Evolutionary conservation across 805 yeast genomes (phyloP).

Genomic region (Metschnikowia continentalis): DNA sequence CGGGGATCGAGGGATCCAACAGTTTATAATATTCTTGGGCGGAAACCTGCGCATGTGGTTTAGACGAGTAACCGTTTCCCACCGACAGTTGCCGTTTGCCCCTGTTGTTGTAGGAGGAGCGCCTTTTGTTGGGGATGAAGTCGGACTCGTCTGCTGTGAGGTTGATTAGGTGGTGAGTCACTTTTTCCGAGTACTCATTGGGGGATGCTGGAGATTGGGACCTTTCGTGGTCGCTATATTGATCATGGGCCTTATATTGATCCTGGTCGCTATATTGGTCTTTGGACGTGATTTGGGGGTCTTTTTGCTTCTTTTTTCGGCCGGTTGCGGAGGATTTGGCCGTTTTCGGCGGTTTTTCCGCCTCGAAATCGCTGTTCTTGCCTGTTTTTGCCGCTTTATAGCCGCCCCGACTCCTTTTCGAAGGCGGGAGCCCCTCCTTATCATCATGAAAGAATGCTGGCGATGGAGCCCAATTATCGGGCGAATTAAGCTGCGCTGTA

Average conservation of each 20-base stretch:
- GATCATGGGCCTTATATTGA: no score
- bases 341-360: neutral
- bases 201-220: neutral
- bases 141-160: slow-evolving; percentile 16
- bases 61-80: slow-evolving; percentile 66
- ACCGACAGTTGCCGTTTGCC: slow-evolving; percentile 73
- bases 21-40: slow-evolving; percentile 55
- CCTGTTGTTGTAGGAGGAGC: slow-evolving; percentile 49
- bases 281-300: neutral
- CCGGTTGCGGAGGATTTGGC: neutral
- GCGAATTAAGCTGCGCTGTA: slow-evolving; percentile 10
- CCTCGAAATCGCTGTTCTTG: neutral
- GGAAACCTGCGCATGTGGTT: slow-evolving; percentile 61
- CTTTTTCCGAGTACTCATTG: slow-evolving; percentile 24
- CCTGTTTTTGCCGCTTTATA: neutral
- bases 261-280: no score
- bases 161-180: slow-evolving; percentile 24
- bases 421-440: neutral
- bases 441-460: slow-evolving; percentile 1
- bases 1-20: slow-evolving; percentile 58
- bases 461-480: slow-evolving; percentile 3
- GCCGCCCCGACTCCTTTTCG: neutral
- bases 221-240: no score
- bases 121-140: slow-evolving; percentile 6
- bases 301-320: neutral